Evolutionary conservation across 2,329 filamentous ascomycete genomes (phyloP), one percentile per base, ranked within the genome.

Genomic region (Xylariaceae sp.): DNA sequence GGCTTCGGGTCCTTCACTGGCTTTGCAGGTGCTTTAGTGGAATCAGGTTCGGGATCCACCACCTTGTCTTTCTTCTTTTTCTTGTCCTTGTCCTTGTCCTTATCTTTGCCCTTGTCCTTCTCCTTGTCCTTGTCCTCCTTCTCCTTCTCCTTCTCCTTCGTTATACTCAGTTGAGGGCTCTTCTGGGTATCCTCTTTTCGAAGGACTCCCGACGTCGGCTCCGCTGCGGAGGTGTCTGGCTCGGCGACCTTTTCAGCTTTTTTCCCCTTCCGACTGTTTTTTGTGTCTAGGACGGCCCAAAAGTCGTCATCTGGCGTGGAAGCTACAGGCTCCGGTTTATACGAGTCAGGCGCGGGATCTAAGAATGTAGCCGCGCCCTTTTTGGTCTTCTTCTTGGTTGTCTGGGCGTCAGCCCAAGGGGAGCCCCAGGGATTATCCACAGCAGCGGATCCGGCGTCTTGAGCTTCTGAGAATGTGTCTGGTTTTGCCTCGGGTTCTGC

Each of bases 51-150:
- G 2, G 64, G 58, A 43, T 63, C 62, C 3, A 32, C 67, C 41
- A 57, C 56, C 53, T 66, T 72, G 58, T 74, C 74, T 62, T 77
- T 77, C 61, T 77, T 78, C 60, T 75, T 68, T 62, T 50, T 71
- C 65, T 54, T 56, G 19, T 19, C 19, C 47, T 56, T 59, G 3
- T 60, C 60, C 8, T 37, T 37, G 35, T 37, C 35, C 66, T 34
- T 62, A 19, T 19, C 19, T 34, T 60, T 60, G 8, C 19, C 19
- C 19, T 19, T 19, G 19, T 19, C 19, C 19, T 19, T 19, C 19
- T 19, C 19, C 19, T 19, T 19, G 1, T 19, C 55, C 46, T 56
- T 59, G 4, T 52, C 66, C 43, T 60, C 60, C 19, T 19, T 19
- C 19, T 19, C 19, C 19, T 19, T 19, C 19, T 19, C 19, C 8